These are phyloP conservation scores for Xerophyta viscosa DNA, from an alignment of 106 monocot genomes.

Conservation along the genomic window DNA sequence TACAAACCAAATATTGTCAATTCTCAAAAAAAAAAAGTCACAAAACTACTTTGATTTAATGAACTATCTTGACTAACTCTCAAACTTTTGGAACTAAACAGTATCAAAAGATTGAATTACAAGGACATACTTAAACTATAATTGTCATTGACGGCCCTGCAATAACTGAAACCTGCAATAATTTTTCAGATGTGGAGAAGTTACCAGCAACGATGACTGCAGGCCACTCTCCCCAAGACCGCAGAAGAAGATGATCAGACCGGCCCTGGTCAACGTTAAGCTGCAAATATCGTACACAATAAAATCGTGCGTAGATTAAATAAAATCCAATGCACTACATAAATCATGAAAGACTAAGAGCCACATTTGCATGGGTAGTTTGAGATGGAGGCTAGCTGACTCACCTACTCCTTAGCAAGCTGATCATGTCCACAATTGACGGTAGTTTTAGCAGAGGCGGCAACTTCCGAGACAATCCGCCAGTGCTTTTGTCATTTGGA, in stretches of 20 bases:
- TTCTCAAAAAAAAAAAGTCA: background rate
- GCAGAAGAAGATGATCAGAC: slow-evolving; percentile 52
- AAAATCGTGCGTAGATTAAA: too few relatives aligned
- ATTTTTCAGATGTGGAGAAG: too few relatives aligned
- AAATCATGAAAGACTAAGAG: background rate
- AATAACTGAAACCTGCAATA: too few relatives aligned
- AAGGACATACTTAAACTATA: too few relatives aligned
- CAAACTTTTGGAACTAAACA: background rate
- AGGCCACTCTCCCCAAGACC: slow-evolving; percentile 67
- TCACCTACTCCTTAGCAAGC: slow-evolving; percentile 69
- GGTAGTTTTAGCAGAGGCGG: slow-evolving; percentile 17
- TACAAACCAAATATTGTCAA: too few relatives aligned
- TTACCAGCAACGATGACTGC: slow-evolving; percentile 70
- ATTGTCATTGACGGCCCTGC: too few relatives aligned
- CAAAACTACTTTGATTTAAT: background rate
- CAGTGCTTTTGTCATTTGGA: slow-evolving; percentile 12
- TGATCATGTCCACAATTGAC: slow-evolving; percentile 49
- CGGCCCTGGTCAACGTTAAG: slow-evolving; percentile 49
- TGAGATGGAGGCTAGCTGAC: too few relatives aligned
- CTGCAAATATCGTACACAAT: too few relatives aligned
- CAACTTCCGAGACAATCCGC: slow-evolving; percentile 14
- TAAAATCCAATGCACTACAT: background rate
- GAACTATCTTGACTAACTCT: background rate
- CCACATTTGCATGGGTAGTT: too few relatives aligned
- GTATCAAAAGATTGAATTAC: background rate